phyloP scores from a whole-genome alignment of 495 filamentous ascomycete species.

The Echria macrotheca region DNA sequence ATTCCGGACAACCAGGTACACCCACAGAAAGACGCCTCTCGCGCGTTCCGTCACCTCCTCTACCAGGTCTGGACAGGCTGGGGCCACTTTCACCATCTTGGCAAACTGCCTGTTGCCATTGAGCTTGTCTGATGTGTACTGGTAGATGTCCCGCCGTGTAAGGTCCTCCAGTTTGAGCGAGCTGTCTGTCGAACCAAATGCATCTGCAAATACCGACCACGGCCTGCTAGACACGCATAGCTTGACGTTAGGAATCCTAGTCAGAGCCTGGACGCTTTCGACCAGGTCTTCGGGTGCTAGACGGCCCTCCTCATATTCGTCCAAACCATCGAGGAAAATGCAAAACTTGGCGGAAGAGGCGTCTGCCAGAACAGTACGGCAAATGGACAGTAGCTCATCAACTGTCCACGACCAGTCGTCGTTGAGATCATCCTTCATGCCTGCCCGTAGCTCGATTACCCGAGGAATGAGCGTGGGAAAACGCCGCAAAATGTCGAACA shows the following conservation, averaged over 20 bases:
- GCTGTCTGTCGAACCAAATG: neutral
- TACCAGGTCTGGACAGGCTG: neutral
- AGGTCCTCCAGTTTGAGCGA: conserved; percentile 4
- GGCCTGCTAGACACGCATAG: conserved; percentile 10
- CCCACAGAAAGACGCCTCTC: conserved; percentile 13
- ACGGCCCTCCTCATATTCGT: conserved; percentile 9
- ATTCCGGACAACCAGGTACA: neutral
- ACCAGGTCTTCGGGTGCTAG: neutral
- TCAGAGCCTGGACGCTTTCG: neutral
- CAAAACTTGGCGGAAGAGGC: neutral
- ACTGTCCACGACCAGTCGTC: neutral
- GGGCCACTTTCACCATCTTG: neutral
- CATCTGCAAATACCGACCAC: conserved; percentile 10
- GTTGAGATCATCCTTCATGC: neutral
- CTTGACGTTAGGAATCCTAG: neutral
- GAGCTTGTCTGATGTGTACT: neutral
- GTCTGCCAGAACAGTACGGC: neutral
- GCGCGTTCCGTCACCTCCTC: neutral
- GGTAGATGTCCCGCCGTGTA: conserved; percentile 6
- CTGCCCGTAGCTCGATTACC: neutral
- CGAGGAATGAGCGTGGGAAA: neutral
- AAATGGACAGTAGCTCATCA: neutral
- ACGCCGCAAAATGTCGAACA: conserved; percentile 2
- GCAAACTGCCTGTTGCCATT: neutral
- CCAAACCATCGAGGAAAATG: conserved; percentile 11